A percentile compares a stretch with the other conserved stretches of the same genome.
These are phyloP conservation scores for Metahyphopichia silvanorum DNA, from an alignment of 805 yeast genomes.

Conservation along the genomic window DNA sequence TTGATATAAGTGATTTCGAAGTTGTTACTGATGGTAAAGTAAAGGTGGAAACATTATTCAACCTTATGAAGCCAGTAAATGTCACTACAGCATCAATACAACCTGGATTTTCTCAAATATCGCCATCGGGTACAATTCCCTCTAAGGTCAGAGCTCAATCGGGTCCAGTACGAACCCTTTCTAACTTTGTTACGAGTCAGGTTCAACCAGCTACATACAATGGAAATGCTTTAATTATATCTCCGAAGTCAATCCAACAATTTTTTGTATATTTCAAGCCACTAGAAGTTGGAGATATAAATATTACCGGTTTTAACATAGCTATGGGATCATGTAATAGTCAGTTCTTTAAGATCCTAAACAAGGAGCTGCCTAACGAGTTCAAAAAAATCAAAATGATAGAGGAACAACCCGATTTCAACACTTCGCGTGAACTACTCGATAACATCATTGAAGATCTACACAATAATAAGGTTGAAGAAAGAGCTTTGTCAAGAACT, in stretches of 20 bases:
- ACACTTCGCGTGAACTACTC: background rate
- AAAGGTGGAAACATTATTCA: conserved; percentile 25
- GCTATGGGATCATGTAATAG: conserved; percentile 48
- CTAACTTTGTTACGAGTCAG: background rate
- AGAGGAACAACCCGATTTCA: conserved; percentile 1
- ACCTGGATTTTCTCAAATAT: background rate
- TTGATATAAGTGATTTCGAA: conserved; percentile 52
- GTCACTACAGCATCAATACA: conserved; percentile 1
- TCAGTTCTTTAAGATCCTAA: conserved; percentile 43
- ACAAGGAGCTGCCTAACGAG: conserved; percentile 17
- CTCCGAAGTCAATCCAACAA: conserved; percentile 26
- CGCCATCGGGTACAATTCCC: conserved; percentile 23
- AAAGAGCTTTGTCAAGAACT: conserved; percentile 14
- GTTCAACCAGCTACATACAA: background rate
- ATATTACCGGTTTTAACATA: conserved; percentile 50
- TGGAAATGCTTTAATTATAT: conserved; percentile 7
- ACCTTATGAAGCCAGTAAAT: conserved; percentile 6
- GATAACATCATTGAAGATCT: conserved; percentile 22
- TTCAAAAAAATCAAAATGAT: conserved; percentile 8
- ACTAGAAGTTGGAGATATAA: conserved; percentile 43
- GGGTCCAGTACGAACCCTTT: background rate
- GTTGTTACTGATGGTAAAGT: conserved; percentile 31
- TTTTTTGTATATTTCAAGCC: conserved; percentile 50
- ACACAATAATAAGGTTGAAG: conserved; percentile 12
- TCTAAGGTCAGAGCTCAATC: conserved; percentile 1